Conservation (phyloP, 2,329 filamentous ascomycete species). For the Tolypocladium inflatum region DNA sequence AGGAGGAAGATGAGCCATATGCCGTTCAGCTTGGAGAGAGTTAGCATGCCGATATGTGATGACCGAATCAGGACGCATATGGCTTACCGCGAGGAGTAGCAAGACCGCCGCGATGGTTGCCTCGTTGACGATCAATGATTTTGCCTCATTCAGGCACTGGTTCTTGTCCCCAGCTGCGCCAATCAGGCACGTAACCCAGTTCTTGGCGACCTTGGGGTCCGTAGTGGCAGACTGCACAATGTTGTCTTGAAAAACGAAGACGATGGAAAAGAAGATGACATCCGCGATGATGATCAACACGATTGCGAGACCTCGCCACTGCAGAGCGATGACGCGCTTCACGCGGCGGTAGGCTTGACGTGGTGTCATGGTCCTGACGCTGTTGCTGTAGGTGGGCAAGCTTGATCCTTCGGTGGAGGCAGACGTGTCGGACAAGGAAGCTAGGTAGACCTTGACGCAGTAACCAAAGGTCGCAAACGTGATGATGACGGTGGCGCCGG, state of each 20-base stretch:
- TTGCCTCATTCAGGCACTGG: slow-evolving; percentile 53
- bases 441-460: slow-evolving; percentile 90
- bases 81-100: slow-evolving; percentile 66
- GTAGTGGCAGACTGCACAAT: slow-evolving; percentile 51
- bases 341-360: slow-evolving; percentile 83
- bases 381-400: slow-evolving; percentile 62
- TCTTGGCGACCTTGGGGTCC: slow-evolving; percentile 39
- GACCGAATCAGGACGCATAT: neutral
- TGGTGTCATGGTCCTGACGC: slow-evolving; percentile 67
- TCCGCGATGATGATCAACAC: slow-evolving; percentile 84
- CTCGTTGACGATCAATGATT: slow-evolving; percentile 59
- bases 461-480: slow-evolving; percentile 84
- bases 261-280: slow-evolving; percentile 85
- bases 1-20: slow-evolving; percentile 78
- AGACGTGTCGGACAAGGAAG: slow-evolving; percentile 66
- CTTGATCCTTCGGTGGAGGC: slow-evolving; percentile 61
- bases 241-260: slow-evolving; percentile 83
- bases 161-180: slow-evolving; percentile 46
- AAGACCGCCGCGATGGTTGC: slow-evolving; percentile 73
- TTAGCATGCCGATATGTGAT: slow-evolving; percentile 8
- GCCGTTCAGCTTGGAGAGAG: slow-evolving; percentile 57
- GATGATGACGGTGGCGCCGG: slow-evolving; percentile 64
- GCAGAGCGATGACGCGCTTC: slow-evolving; percentile 75
- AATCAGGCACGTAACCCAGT: slow-evolving; percentile 67
- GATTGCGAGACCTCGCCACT: slow-evolving; percentile 89